Evolutionary conservation across 352 stramenopile species (phyloP), one percentile per base, ranked within the genome.

Genomic region (Globisporangium takayamanum): DNA sequence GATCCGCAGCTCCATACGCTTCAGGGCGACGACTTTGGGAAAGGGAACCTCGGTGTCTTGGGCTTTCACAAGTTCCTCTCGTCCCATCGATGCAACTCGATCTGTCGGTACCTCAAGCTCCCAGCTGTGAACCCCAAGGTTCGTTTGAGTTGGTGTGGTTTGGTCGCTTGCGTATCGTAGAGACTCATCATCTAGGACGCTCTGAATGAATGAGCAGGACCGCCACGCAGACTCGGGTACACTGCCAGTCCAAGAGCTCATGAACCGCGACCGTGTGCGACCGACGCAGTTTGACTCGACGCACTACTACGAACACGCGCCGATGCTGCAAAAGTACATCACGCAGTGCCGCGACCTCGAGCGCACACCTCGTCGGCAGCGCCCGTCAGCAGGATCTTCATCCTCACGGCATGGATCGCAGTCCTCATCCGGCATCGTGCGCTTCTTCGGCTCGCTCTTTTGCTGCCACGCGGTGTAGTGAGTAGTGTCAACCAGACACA

Each of bases 1-100:
- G 95, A 98, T 66, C 95, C 95, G 26, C 95, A 90, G 67, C 90
- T 95, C 57, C 85, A 89, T 70, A 95, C 84, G n/a, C 73, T 90
- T 12, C 91, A 93, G 46, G 81, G 82, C 14, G 69, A 91, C 57
- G 80, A 95, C 60, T 95, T 95, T 66, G 87, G 87, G 44, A 95
- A 94, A 58, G 87, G 87, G 44, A 95, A 95, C 56, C 65, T 95
- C 14, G 87, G 84, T 15, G 80, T 84, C 15, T 61, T 88, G 12
- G 87, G 87, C 41, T 94, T 95, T 55, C 77, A 95, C 46, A 94
- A 93, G 46, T 95, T 95, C 52, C 64, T 95, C 26, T 87, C 84
- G 12, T 90, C 84, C 7, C 87, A 96, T 51, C 82, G 83, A 20
- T 96, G 87, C 74, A 96, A 96, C 63, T 89, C 80, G 28, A 95